Base-by-base conservation (phyloP, 1,284 basidiomycete genomes). In the Fistulina hepatica region DNA sequence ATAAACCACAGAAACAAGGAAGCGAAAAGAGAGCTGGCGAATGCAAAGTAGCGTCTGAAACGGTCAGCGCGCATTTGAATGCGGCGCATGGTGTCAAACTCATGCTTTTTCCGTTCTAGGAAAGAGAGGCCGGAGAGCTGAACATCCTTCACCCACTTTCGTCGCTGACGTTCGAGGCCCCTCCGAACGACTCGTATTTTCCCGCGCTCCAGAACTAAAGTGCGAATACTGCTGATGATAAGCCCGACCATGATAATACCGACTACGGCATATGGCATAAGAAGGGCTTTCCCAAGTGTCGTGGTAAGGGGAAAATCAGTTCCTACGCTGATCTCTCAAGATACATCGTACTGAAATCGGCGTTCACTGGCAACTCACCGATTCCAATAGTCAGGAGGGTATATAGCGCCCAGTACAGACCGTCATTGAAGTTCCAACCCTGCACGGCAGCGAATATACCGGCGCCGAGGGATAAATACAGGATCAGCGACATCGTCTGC, bases 331-430 rank as follows among this genome's bases (percentile, higher is more conserved):
- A n/a, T n/a, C n/a, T n/a, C n/a, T n/a, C n/a, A n/a, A n/a, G n/a
- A n/a, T n/a, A n/a, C n/a, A n/a, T n/a, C n/a, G n/a, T n/a, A n/a
- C n/a, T n/a, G n/a, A n/a, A n/a, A n/a, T n/a, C n/a, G n/a, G n/a
- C n/a, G n/a, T n/a, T n/a, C n/a, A n/a, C n/a, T n/a, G n/a, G n/a
- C n/a, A n/a, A n/a, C n/a, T n/a, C n/a, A n/a, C n/a, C n/a, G n/a
- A n/a, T n/a, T 0, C 62, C 60, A 32, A 63, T 57, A 0, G 61
- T 64, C 19, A 64, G 45, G 13, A 64, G 49, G 1, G 61, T 63
- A 39, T 64, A 65, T 36, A 63, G 57, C 2, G 58, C 59, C 60
- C 59, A 64, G 42, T 63, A 64, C 1, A 65, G 38, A 2, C 51
- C 61, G 33, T 64, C 58, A 16, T 56, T 44, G 40, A 56, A 65